phyloP scores from a whole-genome alignment of 2,329 filamentous ascomycete species.

The Hypomyces perniciosus region DNA sequence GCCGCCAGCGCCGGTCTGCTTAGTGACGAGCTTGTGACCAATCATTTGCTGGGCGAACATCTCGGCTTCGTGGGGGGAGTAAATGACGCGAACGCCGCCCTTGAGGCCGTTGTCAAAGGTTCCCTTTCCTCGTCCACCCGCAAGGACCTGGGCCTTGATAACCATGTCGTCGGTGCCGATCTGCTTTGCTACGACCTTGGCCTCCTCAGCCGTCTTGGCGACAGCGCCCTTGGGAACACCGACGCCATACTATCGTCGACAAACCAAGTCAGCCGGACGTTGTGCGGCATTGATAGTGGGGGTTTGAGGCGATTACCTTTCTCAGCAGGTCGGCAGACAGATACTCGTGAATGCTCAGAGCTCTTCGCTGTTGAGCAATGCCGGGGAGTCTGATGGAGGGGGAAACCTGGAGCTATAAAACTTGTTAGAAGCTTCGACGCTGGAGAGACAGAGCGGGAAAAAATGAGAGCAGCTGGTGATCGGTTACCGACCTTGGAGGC shows the following conservation, averaged over 20 bases:
- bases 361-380: conserved; percentile 72
- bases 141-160: conserved; percentile 98
- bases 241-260: conserved; percentile 70
- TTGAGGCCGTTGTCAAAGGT: conserved; percentile 98
- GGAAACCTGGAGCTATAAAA: conserved; percentile 27
- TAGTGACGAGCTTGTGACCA: conserved; percentile 98
- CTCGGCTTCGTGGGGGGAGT: conserved; percentile 91
- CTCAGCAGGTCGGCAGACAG: conserved; percentile 87
- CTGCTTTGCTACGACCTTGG: conserved; percentile 82
- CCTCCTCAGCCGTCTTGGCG: conserved; percentile 76
- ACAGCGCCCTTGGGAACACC: conserved; percentile 87
- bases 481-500: conserved; percentile 61
- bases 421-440: conserved; percentile 8
- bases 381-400: conserved; percentile 55
- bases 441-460: conserved; percentile 11
- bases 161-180: conserved; percentile 96
- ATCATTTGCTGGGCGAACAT: conserved; percentile 99
- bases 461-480: conserved; percentile 11
- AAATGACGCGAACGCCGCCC: conserved; percentile 97
- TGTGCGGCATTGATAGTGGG: not conserved
- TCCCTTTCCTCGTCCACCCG: conserved; percentile 95
- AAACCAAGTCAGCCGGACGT: conserved; percentile 13
- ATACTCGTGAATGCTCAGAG: conserved; percentile 97
- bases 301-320: conserved; percentile 42
- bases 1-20: conserved; percentile 92